Evolutionary conservation across 1,284 basidiomycete species (phyloP), one percentile per base, ranked within the genome.

Genomic region (Phaffia rhodozyma): DNA sequence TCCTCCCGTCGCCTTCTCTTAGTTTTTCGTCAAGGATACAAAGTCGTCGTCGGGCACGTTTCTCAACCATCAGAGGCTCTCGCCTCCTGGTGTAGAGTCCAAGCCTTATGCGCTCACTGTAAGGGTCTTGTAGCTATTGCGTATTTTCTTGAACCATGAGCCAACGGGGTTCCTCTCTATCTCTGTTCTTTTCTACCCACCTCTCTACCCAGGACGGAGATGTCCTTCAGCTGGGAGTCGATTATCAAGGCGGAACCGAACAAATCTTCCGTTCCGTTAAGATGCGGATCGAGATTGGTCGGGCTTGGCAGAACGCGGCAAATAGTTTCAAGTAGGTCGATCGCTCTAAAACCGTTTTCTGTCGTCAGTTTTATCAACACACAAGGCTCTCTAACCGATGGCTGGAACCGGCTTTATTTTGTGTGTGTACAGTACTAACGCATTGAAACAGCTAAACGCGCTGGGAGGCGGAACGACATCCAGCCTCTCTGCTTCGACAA

Each of bases 221-320:
- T 76, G 83, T 97, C 21, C 78, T 98, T 7, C 94, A 98, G 76
- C 83, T 97, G 1, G 94, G 94, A 1, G 92, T 98, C 38, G 96
- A 98, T 74, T 98, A 97, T 76, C 94, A 97, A 75, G 94, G 94
- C 32, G 96, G 94, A 0, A 85, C 89, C 5, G 93, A 98, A 77
- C 93, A 97, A 75, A 91, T 97, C 67, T 98, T 96, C 77, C 89
- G 97, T 76, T 92, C 89, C 68, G 91, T 98, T 67, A 97, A 97
- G 82, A 96, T 98, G 76, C 83, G 91, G 66, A 82, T 98, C 63
- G 94, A 98, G 77, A 69, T 82, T 25, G 80, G 90, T 0, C 78
- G 90, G 65, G 90, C 91, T 72, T 97, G 91, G 91, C 91, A 96
- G 74, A 79, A 85, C 1, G 83, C 80, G 1, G 84, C 86, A 1